These are phyloP conservation scores for Mitragyna speciosa DNA, from an alignment of 257 asterid genomes.

Conservation along the genomic window DNA sequence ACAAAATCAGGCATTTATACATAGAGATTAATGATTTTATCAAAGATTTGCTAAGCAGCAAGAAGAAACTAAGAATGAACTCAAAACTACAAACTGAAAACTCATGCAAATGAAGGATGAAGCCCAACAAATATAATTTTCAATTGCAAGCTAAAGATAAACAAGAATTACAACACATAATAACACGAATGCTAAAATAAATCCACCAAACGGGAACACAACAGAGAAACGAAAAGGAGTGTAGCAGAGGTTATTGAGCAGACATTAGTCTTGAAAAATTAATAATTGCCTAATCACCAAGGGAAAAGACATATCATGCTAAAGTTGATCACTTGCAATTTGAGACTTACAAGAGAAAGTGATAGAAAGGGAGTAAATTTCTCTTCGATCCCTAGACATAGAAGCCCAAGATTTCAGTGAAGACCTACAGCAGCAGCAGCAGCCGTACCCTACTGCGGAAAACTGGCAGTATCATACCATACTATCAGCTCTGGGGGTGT, in stretches of 20 bases:
- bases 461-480: constrained; percentile 11
- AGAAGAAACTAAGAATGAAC: background rate
- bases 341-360: constrained; percentile 6
- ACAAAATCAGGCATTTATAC: background rate
- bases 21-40: background rate
- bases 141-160: background rate
- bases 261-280: background rate
- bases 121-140: background rate
- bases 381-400: constrained; percentile 21
- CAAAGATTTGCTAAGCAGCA: background rate
- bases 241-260: background rate
- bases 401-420: background rate
- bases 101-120: background rate
- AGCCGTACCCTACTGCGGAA: constrained; percentile 28
- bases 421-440: constrained; percentile 5
- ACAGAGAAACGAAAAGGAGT: background rate
- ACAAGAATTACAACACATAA: background rate
- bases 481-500: constrained; percentile 27
- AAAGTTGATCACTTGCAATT: background rate
- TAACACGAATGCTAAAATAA: background rate
- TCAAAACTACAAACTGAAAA: background rate
- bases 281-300: background rate
- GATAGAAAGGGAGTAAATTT: constrained; percentile 13
- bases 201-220: background rate
- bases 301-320: background rate